Conservation (phyloP, 169 alveolate genomes). For the Eimeria sp. region DNA sequence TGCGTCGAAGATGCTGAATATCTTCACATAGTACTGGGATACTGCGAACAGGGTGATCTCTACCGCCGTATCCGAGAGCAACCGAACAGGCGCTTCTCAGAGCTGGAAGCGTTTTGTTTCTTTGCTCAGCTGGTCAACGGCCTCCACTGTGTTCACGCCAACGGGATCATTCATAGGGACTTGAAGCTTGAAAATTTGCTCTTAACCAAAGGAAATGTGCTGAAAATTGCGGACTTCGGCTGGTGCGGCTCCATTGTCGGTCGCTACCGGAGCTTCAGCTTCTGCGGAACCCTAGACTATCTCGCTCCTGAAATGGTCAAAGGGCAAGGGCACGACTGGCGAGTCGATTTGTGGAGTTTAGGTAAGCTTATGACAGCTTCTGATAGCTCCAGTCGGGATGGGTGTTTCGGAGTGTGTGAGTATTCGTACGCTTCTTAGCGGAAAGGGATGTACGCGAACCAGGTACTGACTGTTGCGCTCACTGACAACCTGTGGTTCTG, state of each 20-base stretch:
- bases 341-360: slow-evolving; percentile 94
- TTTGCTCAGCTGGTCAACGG: slow-evolving; percentile 95
- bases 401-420: no score
- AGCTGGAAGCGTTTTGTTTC: slow-evolving; percentile 92
- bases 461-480: background rate
- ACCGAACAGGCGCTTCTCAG: slow-evolving; percentile 91
- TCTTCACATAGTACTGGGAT: slow-evolving; percentile 93
- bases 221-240: slow-evolving; percentile 96
- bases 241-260: slow-evolving; percentile 89
- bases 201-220: slow-evolving; percentile 88
- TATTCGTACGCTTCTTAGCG: background rate
- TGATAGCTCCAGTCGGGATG: background rate
- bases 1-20: slow-evolving; percentile 94
- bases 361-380: slow-evolving; percentile 85
- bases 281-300: slow-evolving; percentile 97
- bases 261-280: slow-evolving; percentile 88
- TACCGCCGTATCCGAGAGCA: slow-evolving; percentile 91
- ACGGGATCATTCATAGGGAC: slow-evolving; percentile 94
- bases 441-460: background rate
- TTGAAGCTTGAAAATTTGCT: slow-evolving; percentile 95
- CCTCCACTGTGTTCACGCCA: slow-evolving; percentile 93
- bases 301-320: slow-evolving; percentile 97
- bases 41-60: slow-evolving; percentile 94
- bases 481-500: background rate
- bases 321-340: slow-evolving; percentile 95